A percentile compares a stretch with the other conserved stretches of the same genome.
These are phyloP conservation scores for Calonectria leucothoes DNA, from an alignment of 2,329 filamentous ascomycete species.

Conservation along the genomic window DNA sequence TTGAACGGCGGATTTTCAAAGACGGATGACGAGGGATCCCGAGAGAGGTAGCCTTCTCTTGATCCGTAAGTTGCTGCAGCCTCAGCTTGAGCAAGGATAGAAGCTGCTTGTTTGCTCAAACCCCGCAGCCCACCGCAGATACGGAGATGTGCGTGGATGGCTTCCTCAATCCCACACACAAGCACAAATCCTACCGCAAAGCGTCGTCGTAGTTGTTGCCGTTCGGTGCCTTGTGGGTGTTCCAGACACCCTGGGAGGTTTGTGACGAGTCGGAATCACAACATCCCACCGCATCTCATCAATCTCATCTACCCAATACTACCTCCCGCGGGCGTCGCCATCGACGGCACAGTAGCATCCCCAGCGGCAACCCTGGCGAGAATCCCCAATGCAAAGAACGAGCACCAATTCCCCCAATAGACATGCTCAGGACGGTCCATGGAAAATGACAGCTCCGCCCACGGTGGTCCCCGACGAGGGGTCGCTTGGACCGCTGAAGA, in stretches of 20 bases:
- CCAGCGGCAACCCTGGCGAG: neutral
- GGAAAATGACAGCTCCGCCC: slow-evolving; percentile 10
- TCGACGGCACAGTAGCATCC: slow-evolving; percentile 13
- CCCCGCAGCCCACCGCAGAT: neutral
- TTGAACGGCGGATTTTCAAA: neutral
- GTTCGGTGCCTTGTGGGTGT: neutral
- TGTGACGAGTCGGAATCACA: slow-evolving; percentile 22
- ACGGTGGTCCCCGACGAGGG: neutral
- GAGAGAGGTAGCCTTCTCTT: neutral
- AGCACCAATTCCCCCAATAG: neutral
- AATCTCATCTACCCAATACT: slow-evolving; percentile 22
- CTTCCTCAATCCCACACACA: neutral
- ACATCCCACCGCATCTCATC: slow-evolving; percentile 24
- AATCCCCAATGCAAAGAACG: slow-evolving; percentile 5
- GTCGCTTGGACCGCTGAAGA: slow-evolving; percentile 4
- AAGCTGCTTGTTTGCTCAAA: neutral
- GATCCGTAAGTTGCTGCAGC: neutral
- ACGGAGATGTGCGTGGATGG: neutral
- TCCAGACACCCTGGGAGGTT: slow-evolving; percentile 4
- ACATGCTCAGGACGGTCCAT: neutral
- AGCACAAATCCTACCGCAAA: neutral
- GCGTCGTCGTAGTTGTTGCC: neutral
- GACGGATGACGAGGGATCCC: neutral
- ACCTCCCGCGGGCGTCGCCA: neutral
- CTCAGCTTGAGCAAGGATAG: neutral